A percentile compares a stretch with the other conserved stretches of the same genome.
Conservation (phyloP, 768 basidiomycete species). For the Melanogaster broomeanus region DNA sequence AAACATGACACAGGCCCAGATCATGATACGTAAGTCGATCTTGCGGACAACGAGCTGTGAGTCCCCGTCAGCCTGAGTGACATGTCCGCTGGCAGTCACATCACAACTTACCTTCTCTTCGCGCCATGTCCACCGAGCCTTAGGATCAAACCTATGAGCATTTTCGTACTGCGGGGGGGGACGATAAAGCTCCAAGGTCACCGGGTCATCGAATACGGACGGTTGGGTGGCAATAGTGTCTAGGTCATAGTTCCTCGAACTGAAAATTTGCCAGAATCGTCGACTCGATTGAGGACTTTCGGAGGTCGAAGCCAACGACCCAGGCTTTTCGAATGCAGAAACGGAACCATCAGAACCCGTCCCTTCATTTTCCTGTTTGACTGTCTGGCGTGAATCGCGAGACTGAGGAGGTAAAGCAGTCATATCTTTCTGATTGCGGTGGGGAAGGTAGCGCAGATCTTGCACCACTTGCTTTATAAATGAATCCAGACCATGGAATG, state of each 20-base stretch:
- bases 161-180: constrained; percentile 61
- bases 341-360: background rate
- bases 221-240: constrained; percentile 60
- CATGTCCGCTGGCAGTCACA: background rate
- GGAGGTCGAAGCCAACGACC: constrained; percentile 35
- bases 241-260: constrained; percentile 35
- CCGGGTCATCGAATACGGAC: constrained; percentile 63
- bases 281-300: constrained; percentile 12
- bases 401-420: constrained; percentile 1
- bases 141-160: constrained; percentile 61
- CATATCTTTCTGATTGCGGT: background rate
- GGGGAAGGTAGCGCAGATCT: background rate
- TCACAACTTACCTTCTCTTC: constrained; percentile 53
- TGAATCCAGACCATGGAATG: no score
- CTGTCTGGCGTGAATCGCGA: background rate
- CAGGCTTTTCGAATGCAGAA: background rate
- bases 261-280: constrained; percentile 24
- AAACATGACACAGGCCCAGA: constrained; percentile 67
- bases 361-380: background rate
- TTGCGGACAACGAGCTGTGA: constrained; percentile 53
- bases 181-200: constrained; percentile 48
- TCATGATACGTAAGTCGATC: constrained; percentile 59
- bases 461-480: background rate
- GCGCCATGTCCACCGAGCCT: constrained; percentile 69
- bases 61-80: background rate